Evolutionary conservation across 2,329 filamentous ascomycete genomes (phyloP), one percentile per base, ranked within the genome.

Genomic region (Coniochaeta pulveracea): DNA sequence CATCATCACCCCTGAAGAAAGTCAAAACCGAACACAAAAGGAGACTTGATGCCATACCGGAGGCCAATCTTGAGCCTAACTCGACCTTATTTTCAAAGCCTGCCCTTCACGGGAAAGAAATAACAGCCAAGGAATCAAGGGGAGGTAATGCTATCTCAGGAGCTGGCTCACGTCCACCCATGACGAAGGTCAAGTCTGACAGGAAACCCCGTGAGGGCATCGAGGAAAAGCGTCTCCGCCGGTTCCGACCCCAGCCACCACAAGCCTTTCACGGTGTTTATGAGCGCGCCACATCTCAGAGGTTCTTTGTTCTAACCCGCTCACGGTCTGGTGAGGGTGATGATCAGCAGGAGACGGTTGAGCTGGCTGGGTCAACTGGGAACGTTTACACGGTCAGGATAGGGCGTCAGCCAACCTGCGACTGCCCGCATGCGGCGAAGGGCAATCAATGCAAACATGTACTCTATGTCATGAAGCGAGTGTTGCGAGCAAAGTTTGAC

Each of bases 391-490:
- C 54, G 1, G 64, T 80, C 19, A 54, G 54, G 21, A 64, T 81
- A 34, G 55, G 56, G 3, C 58, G 58, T n/a, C 44, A 60, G 12
- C 69, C 72, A 0, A 54, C 43, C 0, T 80, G 75, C 47, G 57
- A 62, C 31, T 79, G 75, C 39, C 72, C 72, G 1, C 64, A 76
- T 36, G 63, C 61, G 1, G 43, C 38, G 17, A 60, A 60, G 21
- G 69, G 70, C 1, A 63, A 71, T 19, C 71, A 76, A 39, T 80
- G 76, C 64, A 81, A 81, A 46, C 77, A 82, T 43, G 56, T 76
- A 17, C 39, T 79, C 26, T 81, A 75, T 45, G 61, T 78, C 16
- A 60, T 81, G 49, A 57, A 66, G 10, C 63, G 67, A 12, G 72
- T 80, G 2, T 63, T 81, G 21, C 68, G 68, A 29, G 75, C 71